Percentiles rank a stretch among this genome's conserved stretches.
Conservation (phyloP, 2,329 filamentous ascomycete genomes). For the Aspergillus glaucus region DNA sequence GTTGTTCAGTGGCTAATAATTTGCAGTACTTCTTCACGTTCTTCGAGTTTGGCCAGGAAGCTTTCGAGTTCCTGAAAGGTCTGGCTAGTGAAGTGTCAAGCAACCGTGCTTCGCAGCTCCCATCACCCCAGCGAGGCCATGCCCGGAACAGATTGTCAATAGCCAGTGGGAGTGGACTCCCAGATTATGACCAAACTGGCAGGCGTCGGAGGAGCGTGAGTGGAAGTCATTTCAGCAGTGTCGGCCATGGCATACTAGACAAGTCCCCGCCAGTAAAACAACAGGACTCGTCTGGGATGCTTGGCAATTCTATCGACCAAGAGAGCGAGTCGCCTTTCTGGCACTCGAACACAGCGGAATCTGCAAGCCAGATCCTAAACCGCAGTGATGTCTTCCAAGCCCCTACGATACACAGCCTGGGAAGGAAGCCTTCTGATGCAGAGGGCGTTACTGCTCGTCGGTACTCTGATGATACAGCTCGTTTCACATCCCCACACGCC, state of each 20-base stretch:
- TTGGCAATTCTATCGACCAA: conserved; percentile 65
- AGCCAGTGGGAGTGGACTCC: conserved; percentile 11
- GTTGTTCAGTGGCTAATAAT: conserved; percentile 10
- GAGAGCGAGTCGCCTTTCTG: conserved; percentile 67
- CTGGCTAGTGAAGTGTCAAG: conserved; percentile 61
- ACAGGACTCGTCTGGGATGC: conserved; percentile 66
- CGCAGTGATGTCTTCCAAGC: conserved; percentile 84
- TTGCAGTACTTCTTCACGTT: conserved; percentile 90
- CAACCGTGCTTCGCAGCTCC: conserved; percentile 32
- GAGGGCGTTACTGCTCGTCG: conserved; percentile 19
- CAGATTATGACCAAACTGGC: conserved; percentile 6
- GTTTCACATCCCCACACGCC: conserved; percentile 10
- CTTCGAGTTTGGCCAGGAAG: conserved; percentile 78
- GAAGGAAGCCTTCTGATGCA: conserved; percentile 20
- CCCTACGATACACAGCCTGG: conserved; percentile 54
- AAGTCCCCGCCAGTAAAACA: conserved; percentile 48
- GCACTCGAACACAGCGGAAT: conserved; percentile 66
- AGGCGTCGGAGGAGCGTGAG: conserved; percentile 56
- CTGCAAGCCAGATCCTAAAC: conserved; percentile 82
- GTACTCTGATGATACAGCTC: conserved; percentile 31
- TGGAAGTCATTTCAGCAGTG: conserved; percentile 49
- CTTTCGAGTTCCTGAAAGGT: conserved; percentile 68
- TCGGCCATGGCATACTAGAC: conserved; percentile 45
- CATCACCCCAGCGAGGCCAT: conserved; percentile 11
- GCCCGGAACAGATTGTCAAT: conserved; percentile 17